These are phyloP conservation scores for Calonectria crousiana DNA, from an alignment of 2,329 filamentous ascomycete genomes.

Conservation along the genomic window DNA sequence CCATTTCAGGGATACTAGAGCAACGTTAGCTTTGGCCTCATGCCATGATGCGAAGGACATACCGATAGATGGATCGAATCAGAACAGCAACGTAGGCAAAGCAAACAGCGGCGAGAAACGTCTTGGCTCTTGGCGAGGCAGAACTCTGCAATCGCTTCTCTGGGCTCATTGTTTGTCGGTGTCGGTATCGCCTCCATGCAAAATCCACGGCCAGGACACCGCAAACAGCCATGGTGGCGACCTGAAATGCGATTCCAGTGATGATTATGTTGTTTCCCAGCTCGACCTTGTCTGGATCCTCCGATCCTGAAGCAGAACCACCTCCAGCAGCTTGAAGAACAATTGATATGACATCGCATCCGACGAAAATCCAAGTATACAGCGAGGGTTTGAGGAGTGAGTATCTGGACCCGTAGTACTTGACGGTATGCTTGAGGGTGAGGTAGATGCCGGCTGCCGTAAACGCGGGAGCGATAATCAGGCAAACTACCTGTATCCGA, in stretches of 20 bases:
- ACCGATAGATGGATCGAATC: constrained; percentile 14
- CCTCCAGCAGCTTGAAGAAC: background rate
- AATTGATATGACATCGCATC: constrained; percentile 25
- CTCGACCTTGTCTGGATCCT: background rate
- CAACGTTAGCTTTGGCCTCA: background rate
- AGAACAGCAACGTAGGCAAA: constrained; percentile 3
- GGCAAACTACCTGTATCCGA: constrained; percentile 54
- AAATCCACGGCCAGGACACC: background rate
- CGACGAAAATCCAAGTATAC: constrained; percentile 53
- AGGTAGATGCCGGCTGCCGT: constrained; percentile 60
- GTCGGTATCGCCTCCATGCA: background rate
- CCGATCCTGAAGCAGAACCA: background rate
- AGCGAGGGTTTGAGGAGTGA: constrained; percentile 55
- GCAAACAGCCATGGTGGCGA: background rate
- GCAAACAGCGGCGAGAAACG: background rate
- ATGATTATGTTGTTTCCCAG: constrained; percentile 3
- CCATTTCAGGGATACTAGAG: constrained; percentile 70
- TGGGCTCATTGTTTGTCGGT: background rate
- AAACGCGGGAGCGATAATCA: constrained; percentile 57
- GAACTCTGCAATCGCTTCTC: background rate
- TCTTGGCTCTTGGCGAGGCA: background rate
- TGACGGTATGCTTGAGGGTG: constrained; percentile 59
- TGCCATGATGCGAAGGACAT: background rate
- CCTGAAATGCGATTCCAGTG: background rate
- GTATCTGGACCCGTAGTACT: constrained; percentile 55